phyloP scores from a whole-genome alignment of 208 protist species.

The Crithidia mellificae region DNA sequence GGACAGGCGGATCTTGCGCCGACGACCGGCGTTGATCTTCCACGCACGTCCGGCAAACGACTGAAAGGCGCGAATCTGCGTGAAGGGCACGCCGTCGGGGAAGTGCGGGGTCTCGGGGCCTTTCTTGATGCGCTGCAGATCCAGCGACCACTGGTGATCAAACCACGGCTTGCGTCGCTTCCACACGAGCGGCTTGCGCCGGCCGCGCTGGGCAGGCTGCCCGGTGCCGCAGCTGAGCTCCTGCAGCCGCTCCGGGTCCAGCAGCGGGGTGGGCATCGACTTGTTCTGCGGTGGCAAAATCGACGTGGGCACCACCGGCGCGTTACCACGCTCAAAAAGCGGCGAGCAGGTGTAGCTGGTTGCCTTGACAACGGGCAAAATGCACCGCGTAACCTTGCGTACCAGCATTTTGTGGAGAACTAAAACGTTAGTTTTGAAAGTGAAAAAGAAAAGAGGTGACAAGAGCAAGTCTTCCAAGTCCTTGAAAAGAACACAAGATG shows the following conservation, averaged over 20 bases:
- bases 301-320: conserved; percentile 21
- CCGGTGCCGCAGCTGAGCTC: conserved; percentile 73
- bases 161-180: conserved; percentile 92
- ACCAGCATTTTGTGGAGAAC: conserved; percentile 22
- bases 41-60: conserved; percentile 82
- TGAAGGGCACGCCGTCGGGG: conserved; percentile 85
- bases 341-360: conserved; percentile 49
- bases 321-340: conserved; percentile 19
- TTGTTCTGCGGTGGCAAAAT: conserved; percentile 48
- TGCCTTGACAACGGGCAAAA: conserved; percentile 52
- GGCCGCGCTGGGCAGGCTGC: conserved; percentile 80
- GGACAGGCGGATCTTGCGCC: conserved; percentile 85
- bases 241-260: conserved; percentile 56
- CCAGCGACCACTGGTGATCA: conserved; percentile 85
- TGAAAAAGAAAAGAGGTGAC: conserved; percentile 5
- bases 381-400: conserved; percentile 31
- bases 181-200: conserved; percentile 82
- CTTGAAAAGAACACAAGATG: no score
- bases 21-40: conserved; percentile 88
- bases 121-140: conserved; percentile 79
- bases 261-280: conserved; percentile 72
- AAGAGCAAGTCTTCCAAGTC: background rate
- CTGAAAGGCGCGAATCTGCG: conserved; percentile 85
- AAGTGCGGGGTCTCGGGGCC: conserved; percentile 85
- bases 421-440: background rate